These are phyloP conservation scores for Sugiyamaella qingdaonensis DNA, from an alignment of 805 yeast genomes.

Conservation along the genomic window DNA sequence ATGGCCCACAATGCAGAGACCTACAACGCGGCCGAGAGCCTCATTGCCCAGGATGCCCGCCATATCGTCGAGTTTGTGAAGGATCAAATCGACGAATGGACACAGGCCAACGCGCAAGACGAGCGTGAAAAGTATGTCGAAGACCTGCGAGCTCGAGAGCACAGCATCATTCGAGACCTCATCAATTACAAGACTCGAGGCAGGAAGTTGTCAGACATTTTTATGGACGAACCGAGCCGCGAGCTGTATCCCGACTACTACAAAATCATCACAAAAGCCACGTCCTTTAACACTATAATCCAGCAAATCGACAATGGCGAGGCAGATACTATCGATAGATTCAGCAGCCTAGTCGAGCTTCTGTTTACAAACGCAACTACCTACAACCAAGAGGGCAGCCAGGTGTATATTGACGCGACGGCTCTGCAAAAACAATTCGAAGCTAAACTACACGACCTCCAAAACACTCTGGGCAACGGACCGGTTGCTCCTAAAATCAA, in stretches of 20 bases:
- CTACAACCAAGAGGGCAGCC: conserved; percentile 70
- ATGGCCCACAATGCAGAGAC: conserved; percentile 68
- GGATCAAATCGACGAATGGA: conserved; percentile 34
- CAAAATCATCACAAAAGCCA: conserved; percentile 65
- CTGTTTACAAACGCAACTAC: conserved; percentile 76
- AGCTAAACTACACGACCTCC: conserved; percentile 23
- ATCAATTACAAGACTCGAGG: conserved; percentile 42
- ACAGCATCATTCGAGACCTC: conserved; percentile 36
- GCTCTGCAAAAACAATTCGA: conserved; percentile 51
- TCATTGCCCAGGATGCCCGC: conserved; percentile 63
- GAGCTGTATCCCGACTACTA: conserved; percentile 78
- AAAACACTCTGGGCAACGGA: conserved; percentile 14
- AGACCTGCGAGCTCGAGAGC: conserved; percentile 23
- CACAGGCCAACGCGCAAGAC: conserved; percentile 6
- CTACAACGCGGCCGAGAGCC: conserved; percentile 63
- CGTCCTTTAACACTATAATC: conserved; percentile 61
- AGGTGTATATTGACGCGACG: conserved; percentile 66
- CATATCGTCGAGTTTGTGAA: conserved; percentile 54
- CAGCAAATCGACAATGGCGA: conserved; percentile 49
- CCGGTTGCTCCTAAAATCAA: conserved; percentile 6
- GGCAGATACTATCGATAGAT: conserved; percentile 53
- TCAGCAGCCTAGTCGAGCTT: conserved; percentile 53
- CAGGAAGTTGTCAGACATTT: conserved; percentile 59
- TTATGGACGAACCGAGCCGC: conserved; percentile 67
- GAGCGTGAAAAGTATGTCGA: conserved; percentile 11